Conservation (phyloP, 148 eudicot species). For the Rhododendron molle region DNA sequence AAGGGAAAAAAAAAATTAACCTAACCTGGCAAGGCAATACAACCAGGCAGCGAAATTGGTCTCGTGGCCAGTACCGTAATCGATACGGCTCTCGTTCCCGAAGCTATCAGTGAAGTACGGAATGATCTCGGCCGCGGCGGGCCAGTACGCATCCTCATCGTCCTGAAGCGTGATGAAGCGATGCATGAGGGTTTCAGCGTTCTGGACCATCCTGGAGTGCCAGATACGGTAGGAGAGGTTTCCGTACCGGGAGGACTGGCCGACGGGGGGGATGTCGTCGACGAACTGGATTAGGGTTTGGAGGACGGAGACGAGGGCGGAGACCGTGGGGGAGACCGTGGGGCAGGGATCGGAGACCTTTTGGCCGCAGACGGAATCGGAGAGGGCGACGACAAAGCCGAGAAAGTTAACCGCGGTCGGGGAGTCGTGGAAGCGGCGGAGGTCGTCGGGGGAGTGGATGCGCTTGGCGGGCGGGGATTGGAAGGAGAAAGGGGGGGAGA, state of each 20-base stretch:
- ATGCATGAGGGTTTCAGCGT: constrained; percentile 41
- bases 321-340: constrained; percentile 21
- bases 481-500: constrained; percentile 62
- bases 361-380: constrained; percentile 45
- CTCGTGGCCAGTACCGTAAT: constrained; percentile 92
- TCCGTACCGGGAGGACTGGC: constrained; percentile 58
- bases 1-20: too few relatives aligned
- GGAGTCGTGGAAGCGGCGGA: constrained; percentile 47
- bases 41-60: constrained; percentile 91
- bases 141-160: constrained; percentile 19
- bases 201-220: constrained; percentile 43
- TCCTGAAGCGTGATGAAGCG: constrained; percentile 20
- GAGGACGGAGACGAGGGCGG: constrained; percentile 30
- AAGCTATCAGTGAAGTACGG: constrained; percentile 79
- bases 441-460: constrained; percentile 53
- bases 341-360: constrained; percentile 76
- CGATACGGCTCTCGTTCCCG: constrained; percentile 70
- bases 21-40: constrained; percentile 36
- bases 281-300: constrained; percentile 33
- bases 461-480: constrained; percentile 38
- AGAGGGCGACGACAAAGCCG: constrained; percentile 70
- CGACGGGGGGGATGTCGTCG: constrained; percentile 60
- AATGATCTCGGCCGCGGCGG: constrained; percentile 45
- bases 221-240: constrained; percentile 61
- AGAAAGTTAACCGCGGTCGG: constrained; percentile 45